Base-by-base conservation (phyloP, 495 filamentous ascomycete species). In the Talaromyces nanjingensis region DNA sequence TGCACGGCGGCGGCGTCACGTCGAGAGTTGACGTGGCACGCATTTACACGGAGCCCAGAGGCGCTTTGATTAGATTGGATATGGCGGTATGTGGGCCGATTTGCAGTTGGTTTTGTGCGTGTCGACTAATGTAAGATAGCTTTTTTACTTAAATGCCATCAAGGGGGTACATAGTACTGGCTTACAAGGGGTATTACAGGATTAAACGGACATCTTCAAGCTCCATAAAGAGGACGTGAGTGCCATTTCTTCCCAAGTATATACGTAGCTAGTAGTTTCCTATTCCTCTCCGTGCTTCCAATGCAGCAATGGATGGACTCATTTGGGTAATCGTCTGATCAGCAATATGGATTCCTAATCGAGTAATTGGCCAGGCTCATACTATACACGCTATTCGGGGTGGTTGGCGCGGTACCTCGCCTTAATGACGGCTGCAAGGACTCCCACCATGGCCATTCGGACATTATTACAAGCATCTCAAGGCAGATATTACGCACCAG, bases 251-350 rank as follows among this genome's bases (percentile, higher is more conserved):
- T 20, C 11, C 20, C 9, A 11, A 55, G 52, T 24, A 55, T 55
- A 22, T 22, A 27, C 4, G 4, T 47, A 55, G 52, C 22, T 55
- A 55, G 52, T 20, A 55, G 52, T 55, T 55, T 55, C 52, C 18
- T 55, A 20, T 55, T 55, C 52, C 20, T 55, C 52, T 55, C 24
- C 4, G 52, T 16, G 4, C 14, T 55, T 55, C 52, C 52, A 27
- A 55, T 22, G 5, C 52, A 55, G 52, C 24, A 22, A 8, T 20
- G 1, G 22, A 27, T 27, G n/a, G 20, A 55, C 52, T 55, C 2
- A 25, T 55, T 55, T 55, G 52, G 24, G n/a, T 55, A 55, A 55
- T 55, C 20, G 5, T 55, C 52, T 55, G n/a, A 55, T 55, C 24
- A 27, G 24, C 52, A 20, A 55, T 7, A 55, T n/a, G 11, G 18